These are phyloP conservation scores for Purpureocillium lavendulum DNA, from an alignment of 2,329 filamentous ascomycete genomes.

Conservation along the genomic window DNA sequence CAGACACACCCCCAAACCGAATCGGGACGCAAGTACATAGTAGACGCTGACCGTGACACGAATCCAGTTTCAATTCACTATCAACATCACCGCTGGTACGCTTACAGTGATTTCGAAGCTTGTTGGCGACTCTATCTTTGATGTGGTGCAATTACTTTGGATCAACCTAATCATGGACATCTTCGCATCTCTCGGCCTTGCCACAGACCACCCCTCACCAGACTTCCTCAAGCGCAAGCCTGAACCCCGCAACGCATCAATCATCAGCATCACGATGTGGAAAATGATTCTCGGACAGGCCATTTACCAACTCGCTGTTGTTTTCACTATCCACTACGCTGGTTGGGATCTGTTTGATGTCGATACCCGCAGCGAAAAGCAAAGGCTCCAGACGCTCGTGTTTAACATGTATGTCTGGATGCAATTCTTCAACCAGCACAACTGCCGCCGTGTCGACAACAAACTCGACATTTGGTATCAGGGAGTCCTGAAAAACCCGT, in stretches of 20 bases:
- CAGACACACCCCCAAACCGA: not conserved
- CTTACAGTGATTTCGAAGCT: conserved; percentile 57
- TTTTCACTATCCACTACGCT: conserved; percentile 53
- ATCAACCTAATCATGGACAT: conserved; percentile 65
- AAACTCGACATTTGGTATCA: conserved; percentile 73
- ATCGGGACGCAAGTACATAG: no score
- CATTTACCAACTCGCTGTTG: conserved; percentile 61
- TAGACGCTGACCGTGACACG: not conserved
- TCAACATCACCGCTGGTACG: conserved; percentile 59
- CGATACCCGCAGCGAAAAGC: conserved; percentile 23
- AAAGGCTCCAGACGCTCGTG: conserved; percentile 53
- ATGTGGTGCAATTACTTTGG: conserved; percentile 60
- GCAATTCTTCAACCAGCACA: conserved; percentile 83
- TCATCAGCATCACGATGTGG: conserved; percentile 74
- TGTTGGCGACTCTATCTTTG: conserved; percentile 43
- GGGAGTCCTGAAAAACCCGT: conserved; percentile 63
- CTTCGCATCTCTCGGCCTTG: conserved; percentile 56
- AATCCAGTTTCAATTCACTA: conserved; percentile 55
- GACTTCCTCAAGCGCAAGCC: conserved; percentile 57
- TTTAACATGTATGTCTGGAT: conserved; percentile 88
- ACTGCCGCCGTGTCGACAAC: conserved; percentile 72
- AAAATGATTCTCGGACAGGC: conserved; percentile 84
- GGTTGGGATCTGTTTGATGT: conserved; percentile 49
- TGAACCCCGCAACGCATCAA: conserved; percentile 61
- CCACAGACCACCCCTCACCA: conserved; percentile 50